Percentiles rank a stretch among this genome's conserved stretches.
These are phyloP conservation scores for Cicer cuneatum DNA, from an alignment of 306 rosid genomes.

Conservation along the genomic window DNA sequence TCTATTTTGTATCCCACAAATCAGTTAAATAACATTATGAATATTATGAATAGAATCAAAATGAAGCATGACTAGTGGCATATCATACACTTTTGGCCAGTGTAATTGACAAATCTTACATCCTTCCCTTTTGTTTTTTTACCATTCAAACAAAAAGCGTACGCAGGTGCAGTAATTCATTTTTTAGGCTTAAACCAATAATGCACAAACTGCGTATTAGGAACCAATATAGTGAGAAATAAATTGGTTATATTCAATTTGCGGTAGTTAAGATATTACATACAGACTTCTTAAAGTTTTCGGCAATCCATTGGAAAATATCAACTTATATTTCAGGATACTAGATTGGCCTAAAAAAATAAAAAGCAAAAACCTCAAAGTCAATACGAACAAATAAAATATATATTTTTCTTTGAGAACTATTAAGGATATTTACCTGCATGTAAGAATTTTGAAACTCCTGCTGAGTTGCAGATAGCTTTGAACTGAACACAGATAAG, in stretches of 20 bases:
- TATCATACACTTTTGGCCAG: background rate
- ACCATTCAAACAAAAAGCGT: conserved; percentile 22
- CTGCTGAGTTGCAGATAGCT: conserved; percentile 69
- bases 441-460: conserved; percentile 70
- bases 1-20: background rate
- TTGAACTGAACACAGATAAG: conserved; percentile 74
- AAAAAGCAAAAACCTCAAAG: conserved; percentile 1
- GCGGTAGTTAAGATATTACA: conserved; percentile 22
- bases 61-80: conserved; percentile 18
- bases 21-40: conserved; percentile 24
- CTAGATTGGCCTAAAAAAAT: conserved; percentile 14
- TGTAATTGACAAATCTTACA: background rate
- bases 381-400: conserved; percentile 5
- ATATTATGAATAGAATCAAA: conserved; percentile 22
- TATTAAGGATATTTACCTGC: conserved; percentile 62
- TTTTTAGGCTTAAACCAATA: conserved; percentile 26
- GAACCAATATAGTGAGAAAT: conserved; percentile 24
- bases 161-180: background rate
- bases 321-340: conserved; percentile 28
- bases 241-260: conserved; percentile 37
- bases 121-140: conserved; percentile 30
- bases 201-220: conserved; percentile 1
- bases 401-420: conserved; percentile 13
- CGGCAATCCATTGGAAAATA: conserved; percentile 19
- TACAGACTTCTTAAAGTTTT: conserved; percentile 21